Base-by-base conservation (phyloP, 1,139 yeast species). In the Starmera stellimalicola region DNA sequence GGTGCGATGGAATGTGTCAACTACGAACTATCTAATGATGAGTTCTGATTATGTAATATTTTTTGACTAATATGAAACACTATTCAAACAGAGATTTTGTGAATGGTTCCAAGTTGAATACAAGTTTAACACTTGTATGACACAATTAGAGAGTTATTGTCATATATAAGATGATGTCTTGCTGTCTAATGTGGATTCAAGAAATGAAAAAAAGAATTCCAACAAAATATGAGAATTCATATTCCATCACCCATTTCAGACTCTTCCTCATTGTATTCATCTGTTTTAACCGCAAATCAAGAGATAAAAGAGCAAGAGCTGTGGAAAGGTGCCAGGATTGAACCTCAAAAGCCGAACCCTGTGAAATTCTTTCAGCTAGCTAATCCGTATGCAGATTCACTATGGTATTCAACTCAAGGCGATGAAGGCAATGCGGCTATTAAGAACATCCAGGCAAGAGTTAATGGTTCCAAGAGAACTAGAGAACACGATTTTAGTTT, bases 1-100 rank as follows among this genome's bases (percentile, higher is more conserved):
- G 98, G 98, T 2, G 88, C 83, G 0, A 70, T 85, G 76, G 87
- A 77, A 22, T 34, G 45, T 54, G 57, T 37, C 34, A 29, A 45
- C 31, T 40, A 39, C 34, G 37, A 34, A 30, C 8, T 16, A 12
- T 14, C 12, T 11, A 18, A 23, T 29, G 26, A 29, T 23, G 29
- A 33, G 18, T 15, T 22, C 12, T 32, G 20, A 16, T 17, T 16
- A 15, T 17, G 14, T 18, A 17, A 16, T 16, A 11, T 51, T 37
- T 34, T 51, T 53, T 31, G 52, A 47, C 26, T 37, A 36, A 15
- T 32, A 44, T 37, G 57, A 51, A 33, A 39, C 42, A 18, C 42
- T 37, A 33, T 19, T 50, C 15, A 19, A 19, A 29, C 26, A 19
- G 10, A 11, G 12, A 8, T 8, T 11, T 8, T 8, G n/a, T 24